Base-by-base conservation (phyloP, 2,329 filamentous ascomycete genomes). In the Ophiostoma populinum region DNA sequence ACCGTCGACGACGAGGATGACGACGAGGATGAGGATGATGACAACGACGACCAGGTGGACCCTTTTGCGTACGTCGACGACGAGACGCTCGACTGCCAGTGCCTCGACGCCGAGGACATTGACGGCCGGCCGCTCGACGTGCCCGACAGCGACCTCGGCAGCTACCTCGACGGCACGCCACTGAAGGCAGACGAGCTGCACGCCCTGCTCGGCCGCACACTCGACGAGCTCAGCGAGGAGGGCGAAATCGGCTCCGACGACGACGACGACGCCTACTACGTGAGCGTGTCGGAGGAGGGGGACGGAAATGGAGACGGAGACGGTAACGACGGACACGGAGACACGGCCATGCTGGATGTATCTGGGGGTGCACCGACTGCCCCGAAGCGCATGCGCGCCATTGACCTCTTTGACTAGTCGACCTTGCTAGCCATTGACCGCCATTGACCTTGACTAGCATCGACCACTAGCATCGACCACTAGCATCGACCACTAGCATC, bases 341-440 rank as follows among this genome's bases (percentile, higher is more conserved):
- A 22, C 11, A 11, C 21, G 7, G 7, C 21, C 21, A 22, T 22
- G 21, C 6, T 7, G 21, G 21, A 22, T n/a, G n/a, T n/a, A n/a
- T 22, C 21, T 6, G 21, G 7, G 11, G 21, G 7, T 7, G 21
- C 7, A 22, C 21, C 21, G 21, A 6, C 21, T 22, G 21, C 21
- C 6, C 21, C 68, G 46, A 77, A 69, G 49, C 67, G 78, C 42
- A 77, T 81, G 54, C n/a, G n/a, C n/a, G n/a, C n/a, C n/a, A n/a
- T n/a, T n/a, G n/a, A n/a, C n/a, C n/a, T n/a, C n/a, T n/a, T n/a
- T n/a, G n/a, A n/a, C n/a, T n/a, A n/a, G n/a, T n/a, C n/a, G n/a
- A n/a, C n/a, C n/a, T n/a, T n/a, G n/a, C n/a, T n/a, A n/a, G n/a
- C n/a, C n/a, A n/a, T n/a, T n/a, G n/a, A n/a, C n/a, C n/a, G n/a